Evolutionary conservation across 2,329 filamentous ascomycete species (phyloP), one percentile per base, ranked within the genome.

Genomic region (Botrytis medusae): DNA sequence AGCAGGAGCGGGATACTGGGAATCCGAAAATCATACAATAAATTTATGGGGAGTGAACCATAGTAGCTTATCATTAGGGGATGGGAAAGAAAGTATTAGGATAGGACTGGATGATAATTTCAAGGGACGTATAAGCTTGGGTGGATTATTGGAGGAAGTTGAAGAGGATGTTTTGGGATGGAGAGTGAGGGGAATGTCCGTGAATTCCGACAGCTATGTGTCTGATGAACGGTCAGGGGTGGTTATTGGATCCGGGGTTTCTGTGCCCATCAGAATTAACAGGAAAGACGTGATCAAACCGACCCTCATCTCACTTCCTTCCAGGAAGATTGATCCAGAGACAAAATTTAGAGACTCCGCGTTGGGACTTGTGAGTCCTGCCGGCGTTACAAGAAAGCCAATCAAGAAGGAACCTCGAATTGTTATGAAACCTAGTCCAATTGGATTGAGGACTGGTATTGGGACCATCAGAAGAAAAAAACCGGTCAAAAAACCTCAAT

Each of bases 101-200:
- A n/a, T 40, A 69, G 29, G 68, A 37, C 44, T 61, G 29, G 32
- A 70, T 22, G 40, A 70, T 34, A 20, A 22, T 18, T 32, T 9
- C 51, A 59, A 40, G 40, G 25, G 63, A n/a, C 32, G 25, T 46
- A 61, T 68, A 40, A 46, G 51, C 10, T 22, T 72, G 22, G 54
- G 42, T 18, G 71, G 54, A 37, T 40, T 72, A 32, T 18, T 72
- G 18, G 71, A 72, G 8, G 54, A 72, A 40, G 7, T 61, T 29
- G 71, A 69, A 34, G 63, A 60, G 63, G 71, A 72, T 32, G 44
- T 72, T 32, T 61, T 72, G 8, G 42, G 42, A 46, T 72, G 63
- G 71, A 69, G 32, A 37, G 32, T 69, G 8, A 69, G 71, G 29
- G n/a, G 32, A 22, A 46, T 61, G 25, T 42, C 65, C 1, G 12